A percentile compares a stretch with the other conserved stretches of the same genome.
Evolutionary conservation across 2,329 filamentous ascomycete species (phyloP).

Genomic region (Endoconidiophora polonica): DNA sequence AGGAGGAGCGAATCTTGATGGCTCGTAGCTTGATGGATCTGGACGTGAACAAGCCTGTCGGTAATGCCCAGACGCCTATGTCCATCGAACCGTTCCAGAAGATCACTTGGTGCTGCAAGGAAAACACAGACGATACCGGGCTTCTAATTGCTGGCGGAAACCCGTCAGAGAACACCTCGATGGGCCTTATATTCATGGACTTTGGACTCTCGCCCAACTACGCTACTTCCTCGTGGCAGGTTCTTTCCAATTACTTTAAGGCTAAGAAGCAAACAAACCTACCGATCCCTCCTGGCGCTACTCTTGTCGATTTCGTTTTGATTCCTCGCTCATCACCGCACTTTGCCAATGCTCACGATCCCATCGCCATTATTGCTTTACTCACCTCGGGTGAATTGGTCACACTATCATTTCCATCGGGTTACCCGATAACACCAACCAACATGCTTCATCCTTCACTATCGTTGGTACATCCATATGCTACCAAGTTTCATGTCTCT

Average conservation of each 20-base stretch:
- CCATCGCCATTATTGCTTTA: slow-evolving; percentile 65
- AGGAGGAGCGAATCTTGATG: slow-evolving; percentile 69
- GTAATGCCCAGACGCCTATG: slow-evolving; percentile 33
- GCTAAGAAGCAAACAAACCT: slow-evolving; percentile 58
- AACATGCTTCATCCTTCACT: slow-evolving; percentile 83
- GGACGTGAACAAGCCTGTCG: slow-evolving; percentile 52
- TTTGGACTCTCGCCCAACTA: slow-evolving; percentile 80
- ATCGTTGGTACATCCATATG: slow-evolving; percentile 79
- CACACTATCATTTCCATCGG: slow-evolving; percentile 82
- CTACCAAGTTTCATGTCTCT: slow-evolving; percentile 55
- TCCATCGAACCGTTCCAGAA: slow-evolving; percentile 60
- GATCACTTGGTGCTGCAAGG: slow-evolving; percentile 85
- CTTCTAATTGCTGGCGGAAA: slow-evolving; percentile 74
- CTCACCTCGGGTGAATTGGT: slow-evolving; percentile 77
- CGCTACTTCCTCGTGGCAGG: slow-evolving; percentile 78
- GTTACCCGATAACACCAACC: slow-evolving; percentile 77
- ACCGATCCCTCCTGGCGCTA: slow-evolving; percentile 58
- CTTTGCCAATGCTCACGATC: slow-evolving; percentile 77
- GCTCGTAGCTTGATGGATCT: slow-evolving; percentile 64
- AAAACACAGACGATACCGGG: slow-evolving; percentile 84
- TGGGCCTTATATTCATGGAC: slow-evolving; percentile 77
- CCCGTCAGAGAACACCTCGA: slow-evolving; percentile 46
- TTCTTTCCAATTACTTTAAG: slow-evolving; percentile 61
- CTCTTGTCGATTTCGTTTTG: slow-evolving; percentile 65
- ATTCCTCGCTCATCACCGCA: slow-evolving; percentile 72